Conservation (phyloP, 1,284 basidiomycete species). For the Cystobasidium slooffiae region DNA sequence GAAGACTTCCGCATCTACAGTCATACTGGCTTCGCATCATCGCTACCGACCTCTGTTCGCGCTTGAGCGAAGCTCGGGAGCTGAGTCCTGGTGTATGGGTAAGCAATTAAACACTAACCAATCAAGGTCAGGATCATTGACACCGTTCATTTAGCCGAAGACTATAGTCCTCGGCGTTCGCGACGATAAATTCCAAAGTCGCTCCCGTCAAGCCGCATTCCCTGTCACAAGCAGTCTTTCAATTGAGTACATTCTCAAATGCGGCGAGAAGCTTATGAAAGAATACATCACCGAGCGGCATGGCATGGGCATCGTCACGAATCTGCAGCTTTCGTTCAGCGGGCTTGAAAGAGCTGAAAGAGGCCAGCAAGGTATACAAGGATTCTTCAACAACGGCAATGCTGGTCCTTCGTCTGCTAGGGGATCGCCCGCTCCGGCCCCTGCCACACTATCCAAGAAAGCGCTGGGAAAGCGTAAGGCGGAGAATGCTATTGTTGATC, state of each 20-base stretch:
- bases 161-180: slow-evolving; percentile 77
- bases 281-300: slow-evolving; percentile 66
- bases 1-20: slow-evolving; percentile 25
- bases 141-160: slow-evolving; percentile 67
- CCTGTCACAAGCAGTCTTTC: slow-evolving; percentile 52
- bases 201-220: slow-evolving; percentile 54
- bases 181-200: slow-evolving; percentile 57
- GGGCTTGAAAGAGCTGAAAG: slow-evolving; percentile 78
- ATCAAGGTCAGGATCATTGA: background rate
- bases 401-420: background rate
- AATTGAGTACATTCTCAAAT: slow-evolving; percentile 67
- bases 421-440: background rate
- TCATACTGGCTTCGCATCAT: slow-evolving; percentile 89
- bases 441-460: slow-evolving; percentile 16
- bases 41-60: slow-evolving; percentile 81
- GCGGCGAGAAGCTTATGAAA: slow-evolving; percentile 82
- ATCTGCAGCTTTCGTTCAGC: slow-evolving; percentile 76
- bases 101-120: slow-evolving; percentile 6
- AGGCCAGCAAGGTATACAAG: slow-evolving; percentile 84
- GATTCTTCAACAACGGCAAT: slow-evolving; percentile 67
- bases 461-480: slow-evolving; percentile 52
- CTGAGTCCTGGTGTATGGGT: slow-evolving; percentile 72
- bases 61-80: slow-evolving; percentile 80
- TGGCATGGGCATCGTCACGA: slow-evolving; percentile 63
- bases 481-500: slow-evolving; percentile 22